Evolutionary conservation across 2,329 filamentous ascomycete genomes (phyloP).

Genomic region (Amauroascus niger): DNA sequence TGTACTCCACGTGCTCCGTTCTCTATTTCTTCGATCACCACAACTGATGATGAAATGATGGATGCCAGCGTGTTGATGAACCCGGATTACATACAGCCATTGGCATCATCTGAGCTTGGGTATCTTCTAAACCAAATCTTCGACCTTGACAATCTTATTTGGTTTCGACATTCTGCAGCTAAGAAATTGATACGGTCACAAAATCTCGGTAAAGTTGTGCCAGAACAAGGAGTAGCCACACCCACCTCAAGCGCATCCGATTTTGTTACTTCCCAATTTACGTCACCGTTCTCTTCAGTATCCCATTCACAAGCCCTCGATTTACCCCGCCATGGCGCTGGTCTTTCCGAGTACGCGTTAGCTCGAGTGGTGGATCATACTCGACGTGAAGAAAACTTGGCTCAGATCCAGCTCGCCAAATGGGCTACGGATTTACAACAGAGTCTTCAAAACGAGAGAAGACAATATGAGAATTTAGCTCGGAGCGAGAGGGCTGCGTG

Average conservation of each 20-base stretch:
- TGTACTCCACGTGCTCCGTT: conserved; percentile 47
- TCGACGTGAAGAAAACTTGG: conserved; percentile 51
- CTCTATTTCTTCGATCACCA: conserved; percentile 64
- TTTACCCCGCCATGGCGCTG: conserved; percentile 17
- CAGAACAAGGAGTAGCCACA: conserved; percentile 10
- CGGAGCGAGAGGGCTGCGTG: conserved; percentile 57
- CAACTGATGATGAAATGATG: conserved; percentile 69
- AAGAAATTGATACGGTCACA: conserved; percentile 72
- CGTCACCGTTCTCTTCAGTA: conserved; percentile 21
- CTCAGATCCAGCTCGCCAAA: conserved; percentile 62
- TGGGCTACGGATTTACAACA: conserved; percentile 76
- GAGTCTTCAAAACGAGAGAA: conserved; percentile 63
- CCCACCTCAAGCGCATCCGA: conserved; percentile 21
- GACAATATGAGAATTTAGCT: conserved; percentile 54
- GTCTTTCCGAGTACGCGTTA: conserved; percentile 47
- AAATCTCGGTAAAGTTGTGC: conserved; percentile 21
- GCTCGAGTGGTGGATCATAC: conserved; percentile 52
- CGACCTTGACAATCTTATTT: conserved; percentile 64
- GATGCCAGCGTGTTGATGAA: conserved; percentile 91
- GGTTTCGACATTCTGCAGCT: conserved; percentile 71
- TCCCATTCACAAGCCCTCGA: conserved; percentile 25
- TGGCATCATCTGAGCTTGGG: conserved; percentile 64
- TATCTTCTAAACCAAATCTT: conserved; percentile 65
- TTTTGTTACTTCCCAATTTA: conserved; percentile 28
- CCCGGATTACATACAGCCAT: conserved; percentile 74